Conservation (phyloP, 371 early-diverging fungal genomes). For the Mucor sp. region DNA sequence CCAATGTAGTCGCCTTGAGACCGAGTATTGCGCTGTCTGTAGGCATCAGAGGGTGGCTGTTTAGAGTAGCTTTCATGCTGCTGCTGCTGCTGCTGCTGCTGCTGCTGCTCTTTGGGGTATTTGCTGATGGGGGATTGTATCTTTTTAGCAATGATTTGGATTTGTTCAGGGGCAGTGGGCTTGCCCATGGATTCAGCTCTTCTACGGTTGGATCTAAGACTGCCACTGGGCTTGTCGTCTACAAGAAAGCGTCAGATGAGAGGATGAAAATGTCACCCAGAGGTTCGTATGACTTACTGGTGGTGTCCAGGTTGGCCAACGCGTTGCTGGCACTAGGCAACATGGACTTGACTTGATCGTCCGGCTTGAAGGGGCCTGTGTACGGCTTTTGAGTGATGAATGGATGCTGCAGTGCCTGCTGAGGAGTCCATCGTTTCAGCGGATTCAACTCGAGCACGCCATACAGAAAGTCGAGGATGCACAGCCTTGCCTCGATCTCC, state of each 20-base stretch:
- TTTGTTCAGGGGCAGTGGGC: conserved; percentile 19
- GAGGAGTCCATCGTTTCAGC: conserved; percentile 91
- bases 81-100: neutral
- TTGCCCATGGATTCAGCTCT: conserved; percentile 27
- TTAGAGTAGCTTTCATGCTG: neutral
- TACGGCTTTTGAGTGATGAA: conserved; percentile 92
- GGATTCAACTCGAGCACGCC: conserved; percentile 91
- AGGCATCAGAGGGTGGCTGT: conserved; percentile 3
- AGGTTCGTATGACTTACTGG: neutral
- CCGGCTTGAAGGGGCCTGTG: conserved; percentile 58
- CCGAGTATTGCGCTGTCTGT: conserved; percentile 34
- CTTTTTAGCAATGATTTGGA: conserved; percentile 16
- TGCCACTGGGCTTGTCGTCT: conserved; percentile 6
- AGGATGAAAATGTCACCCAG: neutral
- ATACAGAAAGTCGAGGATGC: conserved; percentile 86
- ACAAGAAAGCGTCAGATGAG: neutral
- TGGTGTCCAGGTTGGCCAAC: neutral
- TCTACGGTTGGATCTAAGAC: neutral
- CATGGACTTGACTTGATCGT: conserved; percentile 19
- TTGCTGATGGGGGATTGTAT: conserved; percentile 20
- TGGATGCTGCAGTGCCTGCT: conserved; percentile 91
- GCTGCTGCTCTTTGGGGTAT: conserved; percentile 11
- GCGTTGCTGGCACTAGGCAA: neutral
- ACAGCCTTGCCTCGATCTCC: conserved; percentile 67
- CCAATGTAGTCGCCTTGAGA: conserved; percentile 42